Evolutionary conservation across 257 asterid genomes (phyloP).

Genomic region (Rhazya stricta): DNA sequence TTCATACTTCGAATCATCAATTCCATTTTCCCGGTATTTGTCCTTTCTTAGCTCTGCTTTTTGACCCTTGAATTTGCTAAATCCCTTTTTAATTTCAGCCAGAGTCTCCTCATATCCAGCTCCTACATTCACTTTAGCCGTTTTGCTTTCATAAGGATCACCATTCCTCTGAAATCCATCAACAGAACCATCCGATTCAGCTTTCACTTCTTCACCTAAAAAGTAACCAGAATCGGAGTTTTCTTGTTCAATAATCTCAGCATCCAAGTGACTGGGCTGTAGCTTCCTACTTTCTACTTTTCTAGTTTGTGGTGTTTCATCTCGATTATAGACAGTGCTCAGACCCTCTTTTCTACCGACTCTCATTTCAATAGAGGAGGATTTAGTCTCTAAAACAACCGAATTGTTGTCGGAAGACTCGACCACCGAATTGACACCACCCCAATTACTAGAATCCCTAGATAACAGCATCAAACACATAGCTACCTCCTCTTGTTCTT

Average conservation of each 20-base stretch:
- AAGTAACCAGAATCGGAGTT: slow-evolving; percentile 90
- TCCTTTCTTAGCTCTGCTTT: slow-evolving; percentile 20
- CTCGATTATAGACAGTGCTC: slow-evolving; percentile 15
- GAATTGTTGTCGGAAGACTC: slow-evolving; percentile 91
- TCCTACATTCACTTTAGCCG: slow-evolving; percentile 20
- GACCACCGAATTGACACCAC: slow-evolving; percentile 65
- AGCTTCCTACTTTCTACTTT: slow-evolving; percentile 30
- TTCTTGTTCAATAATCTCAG: slow-evolving; percentile 35
- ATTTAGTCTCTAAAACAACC: slow-evolving; percentile 66
- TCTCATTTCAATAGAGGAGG: slow-evolving; percentile 62
- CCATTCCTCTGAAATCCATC: slow-evolving; percentile 34
- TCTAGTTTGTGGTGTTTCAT: slow-evolving; percentile 23
- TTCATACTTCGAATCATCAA: slow-evolving; percentile 29
- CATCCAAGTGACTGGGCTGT: slow-evolving; percentile 29
- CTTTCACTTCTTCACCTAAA: slow-evolving; percentile 60
- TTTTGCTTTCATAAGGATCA: slow-evolving; percentile 24
- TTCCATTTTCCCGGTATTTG: slow-evolving; percentile 21
- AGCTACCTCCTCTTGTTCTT: slow-evolving; percentile 73
- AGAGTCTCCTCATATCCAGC: slow-evolving; percentile 28
- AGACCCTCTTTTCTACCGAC: slow-evolving; percentile 25
- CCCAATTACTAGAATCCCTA: slow-evolving; percentile 52
- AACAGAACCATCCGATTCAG: slow-evolving; percentile 67
- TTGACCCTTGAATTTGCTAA: slow-evolving; percentile 25
- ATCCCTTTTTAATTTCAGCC: slow-evolving; percentile 27
- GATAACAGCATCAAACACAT: slow-evolving; percentile 79